Base-by-base conservation (phyloP, 192 early-diverging fungal species). In the Entomortierella lignicola region DNA sequence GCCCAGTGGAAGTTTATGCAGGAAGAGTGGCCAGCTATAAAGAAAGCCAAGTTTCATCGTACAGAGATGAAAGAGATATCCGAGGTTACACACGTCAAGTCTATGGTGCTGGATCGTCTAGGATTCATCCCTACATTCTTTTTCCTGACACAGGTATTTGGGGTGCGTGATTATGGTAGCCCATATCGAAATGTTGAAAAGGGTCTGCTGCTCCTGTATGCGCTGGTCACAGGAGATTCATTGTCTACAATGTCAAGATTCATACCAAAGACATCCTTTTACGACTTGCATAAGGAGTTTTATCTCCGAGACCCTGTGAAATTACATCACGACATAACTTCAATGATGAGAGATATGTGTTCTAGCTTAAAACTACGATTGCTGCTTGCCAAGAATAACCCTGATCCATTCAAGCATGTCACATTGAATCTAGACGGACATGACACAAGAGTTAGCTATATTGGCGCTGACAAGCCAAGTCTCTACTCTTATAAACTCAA, bases 401-500 rank as follows among this genome's bases (percentile, higher is more conserved):
- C 60, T 23, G 60, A 63, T 27, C 60, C 60, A 29, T 51, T 63
- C 48, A 63, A 63, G 60, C 47, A 51, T 27, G 60, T 63, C 29
- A 51, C 60, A 51, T 47, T 63, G 15, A 60, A 43, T 39, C 42
- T 60, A 30, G 58, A 60, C 58, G 58, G 58, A 20, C 58, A 60
- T 43, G 58, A 63, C 48, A 50, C 60, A 48, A 63, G 60, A 47
- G 26, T 63, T 30, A 63, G 25, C 27, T 42, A 63, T 51, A 47
- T 63, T 7, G 50, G 50, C 60, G 60, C 60, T 18, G 60, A 63
- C 48, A 63, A 63, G 26, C 15, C 60, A 32, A 63, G 60, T 51
- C 27, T 63, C 29, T 51, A 63, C 21, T 64, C 62, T 53, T 54
- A 54, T 43, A 64, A 54, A 51, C 62, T 64, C 20, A 64, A 64